Conservation (phyloP, 208 protist species). For the Lotmaria passim region DNA sequence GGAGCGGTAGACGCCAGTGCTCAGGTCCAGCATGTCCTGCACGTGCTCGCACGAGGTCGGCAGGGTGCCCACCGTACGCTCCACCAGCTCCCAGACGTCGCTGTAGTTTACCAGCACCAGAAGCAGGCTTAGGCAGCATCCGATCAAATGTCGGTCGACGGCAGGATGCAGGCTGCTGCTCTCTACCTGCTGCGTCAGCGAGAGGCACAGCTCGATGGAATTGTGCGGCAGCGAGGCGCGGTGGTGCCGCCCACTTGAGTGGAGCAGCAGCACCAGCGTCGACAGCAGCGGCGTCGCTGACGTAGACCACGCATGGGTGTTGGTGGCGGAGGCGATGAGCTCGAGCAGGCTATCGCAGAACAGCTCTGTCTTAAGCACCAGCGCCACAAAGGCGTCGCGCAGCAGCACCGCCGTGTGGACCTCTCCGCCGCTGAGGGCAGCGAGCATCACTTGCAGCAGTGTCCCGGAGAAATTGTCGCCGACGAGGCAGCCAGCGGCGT, state of each 20-base stretch:
- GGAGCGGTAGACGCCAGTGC: slow-evolving; percentile 47
- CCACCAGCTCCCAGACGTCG: slow-evolving; percentile 68
- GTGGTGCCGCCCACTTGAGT: slow-evolving; percentile 37
- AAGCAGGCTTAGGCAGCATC: slow-evolving; percentile 56
- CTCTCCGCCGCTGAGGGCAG: slow-evolving; percentile 15
- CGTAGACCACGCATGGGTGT: slow-evolving; percentile 34
- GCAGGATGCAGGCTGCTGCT: slow-evolving; percentile 25
- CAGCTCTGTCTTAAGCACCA: slow-evolving; percentile 49
- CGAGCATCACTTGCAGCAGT: slow-evolving; percentile 50
- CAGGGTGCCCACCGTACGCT: slow-evolving; percentile 40
- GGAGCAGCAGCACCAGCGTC: slow-evolving; percentile 51
- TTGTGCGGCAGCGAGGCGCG: slow-evolving; percentile 51
- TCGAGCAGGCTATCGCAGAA: slow-evolving; percentile 49
- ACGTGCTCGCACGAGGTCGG: slow-evolving; percentile 21
- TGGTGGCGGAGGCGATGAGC: slow-evolving; percentile 39
- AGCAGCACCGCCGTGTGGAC: slow-evolving; percentile 41
- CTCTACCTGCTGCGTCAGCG: slow-evolving; percentile 47
- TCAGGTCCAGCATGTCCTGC: slow-evolving; percentile 66
- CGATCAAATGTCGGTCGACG: slow-evolving; percentile 56
- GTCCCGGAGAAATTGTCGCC: slow-evolving; percentile 31
- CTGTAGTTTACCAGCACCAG: slow-evolving; percentile 63
- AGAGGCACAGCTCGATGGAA: slow-evolving; percentile 65
- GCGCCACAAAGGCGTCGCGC: slow-evolving; percentile 46
- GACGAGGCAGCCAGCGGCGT: slow-evolving; percentile 23
- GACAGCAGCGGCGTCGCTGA: slow-evolving; percentile 51